Percentiles rank a stretch among this genome's conserved stretches.
Evolutionary conservation across 495 filamentous ascomycete genomes (phyloP).

Genomic region (Penicillium macrosclerotiorum): DNA sequence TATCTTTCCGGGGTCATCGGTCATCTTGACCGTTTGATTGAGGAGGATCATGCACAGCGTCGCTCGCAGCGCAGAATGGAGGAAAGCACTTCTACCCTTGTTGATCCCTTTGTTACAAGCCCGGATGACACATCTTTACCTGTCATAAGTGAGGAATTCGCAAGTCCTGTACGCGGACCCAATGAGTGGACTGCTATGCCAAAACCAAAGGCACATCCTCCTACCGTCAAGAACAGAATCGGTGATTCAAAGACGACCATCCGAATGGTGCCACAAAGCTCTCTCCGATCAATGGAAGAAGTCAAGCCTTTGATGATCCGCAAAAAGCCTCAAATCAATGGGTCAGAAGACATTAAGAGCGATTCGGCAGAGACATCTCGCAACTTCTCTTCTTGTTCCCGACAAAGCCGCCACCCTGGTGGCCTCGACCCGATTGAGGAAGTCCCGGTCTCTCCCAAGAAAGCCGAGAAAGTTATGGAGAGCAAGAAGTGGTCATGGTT

Average conservation of each 20-base stretch:
- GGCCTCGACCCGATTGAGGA: conserved; percentile 35
- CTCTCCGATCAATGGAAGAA: conserved; percentile 36
- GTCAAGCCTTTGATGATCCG: conserved; percentile 53
- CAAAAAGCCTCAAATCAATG: conserved; percentile 41
- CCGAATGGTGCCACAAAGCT: conserved; percentile 47
- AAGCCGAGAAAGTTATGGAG: conserved; percentile 25
- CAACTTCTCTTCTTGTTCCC: conserved; percentile 18
- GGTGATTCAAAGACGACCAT: conserved; percentile 39
- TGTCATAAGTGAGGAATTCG: conserved; percentile 51
- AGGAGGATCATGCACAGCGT: conserved; percentile 33
- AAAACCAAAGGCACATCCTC: conserved; percentile 3
- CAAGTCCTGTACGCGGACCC: conserved; percentile 11
- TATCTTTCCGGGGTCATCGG: conserved; percentile 59
- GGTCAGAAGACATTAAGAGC: not conserved
- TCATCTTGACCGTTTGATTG: conserved; percentile 61
- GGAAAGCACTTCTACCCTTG: conserved; percentile 31
- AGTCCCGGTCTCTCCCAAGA: conserved; percentile 26
- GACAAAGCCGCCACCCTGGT: conserved; percentile 14
- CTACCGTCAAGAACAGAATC: conserved; percentile 25
- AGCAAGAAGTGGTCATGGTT: conserved; percentile 67
- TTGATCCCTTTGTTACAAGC: conserved; percentile 52
- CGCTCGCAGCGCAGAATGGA: conserved; percentile 5
- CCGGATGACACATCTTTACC: conserved; percentile 43
- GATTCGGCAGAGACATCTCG: not conserved
- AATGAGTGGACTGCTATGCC: conserved; percentile 4